Percentiles rank a stretch among this genome's conserved stretches.
These are phyloP conservation scores for Rickenella mellea DNA, from an alignment of 768 basidiomycete species.

Conservation along the genomic window DNA sequence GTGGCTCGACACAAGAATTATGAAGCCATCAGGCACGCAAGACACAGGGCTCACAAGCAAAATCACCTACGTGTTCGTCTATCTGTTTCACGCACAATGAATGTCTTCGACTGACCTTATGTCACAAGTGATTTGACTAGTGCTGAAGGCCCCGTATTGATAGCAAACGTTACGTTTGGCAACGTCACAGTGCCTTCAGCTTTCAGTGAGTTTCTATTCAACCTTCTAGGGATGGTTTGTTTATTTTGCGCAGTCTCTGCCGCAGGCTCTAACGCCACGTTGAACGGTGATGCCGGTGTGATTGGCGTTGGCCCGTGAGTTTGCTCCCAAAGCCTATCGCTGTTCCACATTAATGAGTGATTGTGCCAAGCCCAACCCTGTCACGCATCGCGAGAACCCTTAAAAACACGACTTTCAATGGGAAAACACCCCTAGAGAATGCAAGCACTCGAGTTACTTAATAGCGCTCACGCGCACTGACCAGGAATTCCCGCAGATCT, in stretches of 20 bases:
- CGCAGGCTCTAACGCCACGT: not conserved
- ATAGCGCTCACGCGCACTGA: not conserved
- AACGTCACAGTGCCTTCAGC: not conserved
- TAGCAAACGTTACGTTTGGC: not conserved
- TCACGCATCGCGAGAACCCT: not conserved
- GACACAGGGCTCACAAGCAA: not conserved
- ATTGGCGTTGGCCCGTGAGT: not conserved
- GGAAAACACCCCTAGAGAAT: not conserved
- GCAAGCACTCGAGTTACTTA: not conserved
- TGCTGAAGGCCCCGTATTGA: not conserved
- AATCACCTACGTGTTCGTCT: not conserved
- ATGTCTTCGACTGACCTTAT: not conserved
- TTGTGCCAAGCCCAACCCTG: not conserved
- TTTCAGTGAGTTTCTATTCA: not conserved
- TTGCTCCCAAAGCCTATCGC: not conserved
- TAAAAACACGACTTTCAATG: not conserved
- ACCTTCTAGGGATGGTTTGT: not conserved
- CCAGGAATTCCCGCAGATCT: slow-evolving; percentile 11
- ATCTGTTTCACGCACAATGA: not conserved
- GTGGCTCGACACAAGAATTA: not conserved
- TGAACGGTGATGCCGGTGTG: not conserved
- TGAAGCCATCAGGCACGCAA: not conserved
- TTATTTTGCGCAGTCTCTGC: not conserved
- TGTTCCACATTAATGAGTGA: not conserved
- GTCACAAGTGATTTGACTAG: not conserved